Percentiles rank a stretch among this genome's conserved stretches.
Evolutionary conservation across 345 rosid species (phyloP).

Genomic region (Eucalyptus polyanthemos): DNA sequence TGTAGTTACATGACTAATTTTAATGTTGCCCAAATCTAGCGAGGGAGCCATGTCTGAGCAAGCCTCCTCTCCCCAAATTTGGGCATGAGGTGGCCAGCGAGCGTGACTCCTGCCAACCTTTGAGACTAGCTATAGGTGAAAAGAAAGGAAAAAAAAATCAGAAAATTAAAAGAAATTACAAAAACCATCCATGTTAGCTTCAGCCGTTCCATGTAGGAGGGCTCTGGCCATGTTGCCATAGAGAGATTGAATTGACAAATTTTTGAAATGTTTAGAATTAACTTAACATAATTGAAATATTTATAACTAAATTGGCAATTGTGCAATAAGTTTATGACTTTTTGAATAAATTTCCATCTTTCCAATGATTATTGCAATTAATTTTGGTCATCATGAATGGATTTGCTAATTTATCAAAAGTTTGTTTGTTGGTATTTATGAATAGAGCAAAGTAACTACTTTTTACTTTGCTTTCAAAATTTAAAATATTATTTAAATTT

Average conservation of each 20-base stretch:
- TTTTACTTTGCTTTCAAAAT: not conserved
- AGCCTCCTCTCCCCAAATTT: not conserved
- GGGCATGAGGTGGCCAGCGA: not conserved
- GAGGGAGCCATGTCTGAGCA: not conserved
- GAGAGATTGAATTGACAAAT: not conserved
- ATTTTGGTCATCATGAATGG: not conserved
- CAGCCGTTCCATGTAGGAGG: accelerated
- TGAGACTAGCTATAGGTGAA: not conserved
- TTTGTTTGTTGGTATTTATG: not conserved
- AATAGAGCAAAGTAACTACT: not conserved
- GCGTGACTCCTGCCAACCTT: not conserved
- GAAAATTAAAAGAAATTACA: not conserved
- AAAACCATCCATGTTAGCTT: not conserved
- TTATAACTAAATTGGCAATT: not conserved
- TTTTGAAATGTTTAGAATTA: accelerated
- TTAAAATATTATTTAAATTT: not conserved
- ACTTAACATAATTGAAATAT: not conserved
- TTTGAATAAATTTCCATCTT: not conserved
- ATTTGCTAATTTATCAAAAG: not conserved
- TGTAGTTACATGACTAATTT: not conserved
- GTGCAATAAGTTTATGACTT: not conserved
- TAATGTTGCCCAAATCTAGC: not conserved
- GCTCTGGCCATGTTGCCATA: too few species aligned
- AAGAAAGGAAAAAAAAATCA: accelerated
- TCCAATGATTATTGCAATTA: not conserved